A percentile compares a stretch with the other conserved stretches of the same genome.
phyloP scores from a whole-genome alignment of 116 monocot species.

The Iris pallida region DNA sequence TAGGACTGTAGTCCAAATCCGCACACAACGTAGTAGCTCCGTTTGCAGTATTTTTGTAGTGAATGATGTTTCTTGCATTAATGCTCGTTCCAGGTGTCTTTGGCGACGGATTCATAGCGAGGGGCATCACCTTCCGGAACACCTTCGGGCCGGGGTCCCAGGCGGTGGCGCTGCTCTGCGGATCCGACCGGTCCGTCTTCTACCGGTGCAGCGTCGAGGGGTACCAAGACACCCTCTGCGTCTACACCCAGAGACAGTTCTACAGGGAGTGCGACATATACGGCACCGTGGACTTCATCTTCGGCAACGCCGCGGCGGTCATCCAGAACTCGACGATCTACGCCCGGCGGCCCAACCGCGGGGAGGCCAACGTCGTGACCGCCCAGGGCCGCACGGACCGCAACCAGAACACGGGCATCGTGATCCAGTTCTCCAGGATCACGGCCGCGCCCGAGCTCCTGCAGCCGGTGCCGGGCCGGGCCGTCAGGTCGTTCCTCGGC shows the following conservation, averaged over 20 bases:
- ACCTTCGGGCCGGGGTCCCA: slow-evolving; percentile 58
- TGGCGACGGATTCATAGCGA: slow-evolving; percentile 57
- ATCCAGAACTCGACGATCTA: slow-evolving; percentile 56
- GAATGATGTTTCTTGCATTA: too few relatives aligned
- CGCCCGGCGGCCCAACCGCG: slow-evolving; percentile 26
- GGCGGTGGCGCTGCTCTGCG: slow-evolving; percentile 63
- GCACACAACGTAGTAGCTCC: too few relatives aligned
- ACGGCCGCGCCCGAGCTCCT: slow-evolving; percentile 31
- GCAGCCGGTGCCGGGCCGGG: slow-evolving; percentile 6
- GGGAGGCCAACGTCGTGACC: slow-evolving; percentile 50
- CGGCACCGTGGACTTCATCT: slow-evolving; percentile 72
- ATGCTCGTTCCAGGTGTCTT: slow-evolving; percentile 36
- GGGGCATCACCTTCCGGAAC: slow-evolving; percentile 62
- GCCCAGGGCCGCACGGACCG: slow-evolving; percentile 64
- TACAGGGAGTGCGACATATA: slow-evolving; percentile 61
- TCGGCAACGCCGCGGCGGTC: slow-evolving; percentile 60
- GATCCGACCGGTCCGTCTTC: slow-evolving; percentile 59
- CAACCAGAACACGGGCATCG: slow-evolving; percentile 69
- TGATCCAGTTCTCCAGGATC: slow-evolving; percentile 47
- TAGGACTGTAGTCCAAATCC: too few relatives aligned
- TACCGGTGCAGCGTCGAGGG: slow-evolving; percentile 65
- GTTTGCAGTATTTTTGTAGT: too few relatives aligned
- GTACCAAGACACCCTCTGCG: slow-evolving; percentile 74
- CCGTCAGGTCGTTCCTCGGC: slow-evolving; percentile 50
- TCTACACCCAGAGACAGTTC: slow-evolving; percentile 71